These are phyloP conservation scores for Mantamonas sphyraenae DNA, from an alignment of 78 protist genomes.

Conservation along the genomic window DNA sequence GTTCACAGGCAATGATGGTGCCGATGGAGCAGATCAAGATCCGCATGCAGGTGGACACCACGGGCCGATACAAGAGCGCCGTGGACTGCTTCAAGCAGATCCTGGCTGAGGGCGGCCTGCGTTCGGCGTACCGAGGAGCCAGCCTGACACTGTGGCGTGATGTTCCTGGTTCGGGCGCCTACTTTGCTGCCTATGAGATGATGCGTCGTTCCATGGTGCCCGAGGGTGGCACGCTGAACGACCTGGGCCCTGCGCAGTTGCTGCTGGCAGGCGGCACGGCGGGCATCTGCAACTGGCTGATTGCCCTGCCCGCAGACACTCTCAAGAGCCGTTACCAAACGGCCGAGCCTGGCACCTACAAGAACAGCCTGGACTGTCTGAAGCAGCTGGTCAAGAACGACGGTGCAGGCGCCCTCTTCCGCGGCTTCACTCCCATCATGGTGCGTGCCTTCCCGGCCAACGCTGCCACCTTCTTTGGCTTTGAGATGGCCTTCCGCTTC, in stretches of 20 bases:
- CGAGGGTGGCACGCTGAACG: constrained; percentile 5
- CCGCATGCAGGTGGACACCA: constrained; percentile 33
- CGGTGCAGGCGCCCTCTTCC: constrained; percentile 9
- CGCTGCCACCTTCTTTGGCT: constrained; percentile 58
- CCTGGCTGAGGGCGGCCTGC: constrained; percentile 36
- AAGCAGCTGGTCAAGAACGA: neutral
- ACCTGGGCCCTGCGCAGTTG: neutral
- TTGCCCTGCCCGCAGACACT: constrained; percentile 22
- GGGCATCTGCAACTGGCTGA: neutral
- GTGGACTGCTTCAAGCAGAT: constrained; percentile 24
- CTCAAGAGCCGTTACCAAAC: constrained; percentile 36
- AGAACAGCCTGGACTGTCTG: neutral
- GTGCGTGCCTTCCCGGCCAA: constrained; percentile 49
- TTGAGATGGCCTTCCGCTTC: constrained; percentile 1
- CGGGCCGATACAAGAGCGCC: constrained; percentile 28
- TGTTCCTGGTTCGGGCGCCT: constrained; percentile 30
- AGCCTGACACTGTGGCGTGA: constrained; percentile 47
- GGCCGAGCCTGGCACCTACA: constrained; percentile 28
- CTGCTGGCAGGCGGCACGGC: constrained; percentile 6
- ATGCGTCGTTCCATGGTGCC: constrained; percentile 4
- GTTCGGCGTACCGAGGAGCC: constrained; percentile 35
- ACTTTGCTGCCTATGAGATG: constrained; percentile 58
- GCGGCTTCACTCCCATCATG: constrained; percentile 36
- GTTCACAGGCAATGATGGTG: constrained; percentile 14
- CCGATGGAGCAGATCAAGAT: constrained; percentile 67